Evolutionary conservation across 495 filamentous ascomycete genomes (phyloP), one percentile per base, ranked within the genome.

Genomic region (Penicillium odoratum): DNA sequence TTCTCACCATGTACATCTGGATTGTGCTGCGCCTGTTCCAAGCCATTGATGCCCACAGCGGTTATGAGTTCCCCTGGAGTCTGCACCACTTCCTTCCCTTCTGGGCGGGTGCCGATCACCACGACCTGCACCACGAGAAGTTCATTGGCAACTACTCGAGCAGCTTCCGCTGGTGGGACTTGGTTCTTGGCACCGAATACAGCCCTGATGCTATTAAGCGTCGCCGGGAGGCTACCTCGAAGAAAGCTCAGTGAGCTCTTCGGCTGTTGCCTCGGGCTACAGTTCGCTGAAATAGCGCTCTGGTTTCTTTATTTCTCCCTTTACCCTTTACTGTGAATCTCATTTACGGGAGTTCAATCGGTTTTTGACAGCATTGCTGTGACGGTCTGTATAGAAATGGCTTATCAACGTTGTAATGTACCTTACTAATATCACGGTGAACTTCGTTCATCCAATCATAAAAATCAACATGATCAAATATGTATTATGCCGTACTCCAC

Each of bases 121-220:
- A 98, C 74, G 94, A 98, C 69, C 78, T 90, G 29, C 94, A 98
- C 74, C 94, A 98, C 74, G 94, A 98, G 80, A 85, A 88, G 58
- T 98, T 98, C 80, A 90, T 98, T 64, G 94, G 94, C 53, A 98
- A 98, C 78, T 98, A 97, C 72, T 81, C 93, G 26, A 96, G 92
- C 70, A 95, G 91, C 78, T 98, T 98, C 84, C 84, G 95, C 67
- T 98, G 95, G 95, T 98, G 95, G 94, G 94, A 98, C 74, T 94
- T 89, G 70, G 61, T 88, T 59, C 82, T 97, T 54, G 92, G 97
- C 73, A 98, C 94, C 51, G 93, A 98, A 79, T 89, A 91, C 61
- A 90, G 89, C 38, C 86, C 90, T 5, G 94, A 94, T 71, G 90
- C 94, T 8, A 80, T 88, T 45, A 92, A 92, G 83, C 84, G 81